Base-by-base conservation (phyloP, 306 rosid genomes). In the Pterocarpus macrocarpus region DNA sequence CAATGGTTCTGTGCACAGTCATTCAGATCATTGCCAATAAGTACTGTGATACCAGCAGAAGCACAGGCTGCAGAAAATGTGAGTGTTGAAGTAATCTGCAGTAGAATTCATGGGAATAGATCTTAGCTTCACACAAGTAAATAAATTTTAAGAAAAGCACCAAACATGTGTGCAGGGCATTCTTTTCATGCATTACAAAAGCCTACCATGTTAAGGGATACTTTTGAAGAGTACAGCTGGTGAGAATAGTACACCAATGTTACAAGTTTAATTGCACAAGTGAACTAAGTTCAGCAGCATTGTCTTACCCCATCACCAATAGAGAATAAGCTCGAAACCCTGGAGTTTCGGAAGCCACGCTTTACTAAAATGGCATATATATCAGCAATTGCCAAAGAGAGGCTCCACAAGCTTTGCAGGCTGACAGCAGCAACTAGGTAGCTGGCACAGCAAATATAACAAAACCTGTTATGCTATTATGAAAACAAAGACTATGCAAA, bases 41-140 rank as follows among this genome's bases (percentile, higher is more conserved):
- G 89, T 34, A 90, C 90, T 30, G 91, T 86, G 65, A 88, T 88
- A 41, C 90, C 94, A 47, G 91, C 90, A 49, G 90, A 80, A 33
- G 91, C 91, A 84, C 89, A 88, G 41, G 91, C 90, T 6, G 94
- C 87, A 43, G 94, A 83, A 81, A 90, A 90, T 55, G 84, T 84
- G 0, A 90, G 85, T 0, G 94, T 90, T 41, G 94, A 88, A 77
- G 88, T 90, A 73, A 90, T 86, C 91, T 90, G 91, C 86, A 70
- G 34, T 38, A 67, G 68, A 80, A 66, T 58, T 30, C 34, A 69
- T 2, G 10, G 58, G 63, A 32, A 63, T 11, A 22, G 41, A 43
- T 65, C 38, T 57, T 44, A 80, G 83, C 58, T 83, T 59, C 45
- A 69, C 2, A 45, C 41, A 44, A 5, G 66, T 36, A 36, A 78